These are phyloP conservation scores for Fusarium hostae DNA, from an alignment of 2,329 filamentous ascomycete species.

Conservation along the genomic window DNA sequence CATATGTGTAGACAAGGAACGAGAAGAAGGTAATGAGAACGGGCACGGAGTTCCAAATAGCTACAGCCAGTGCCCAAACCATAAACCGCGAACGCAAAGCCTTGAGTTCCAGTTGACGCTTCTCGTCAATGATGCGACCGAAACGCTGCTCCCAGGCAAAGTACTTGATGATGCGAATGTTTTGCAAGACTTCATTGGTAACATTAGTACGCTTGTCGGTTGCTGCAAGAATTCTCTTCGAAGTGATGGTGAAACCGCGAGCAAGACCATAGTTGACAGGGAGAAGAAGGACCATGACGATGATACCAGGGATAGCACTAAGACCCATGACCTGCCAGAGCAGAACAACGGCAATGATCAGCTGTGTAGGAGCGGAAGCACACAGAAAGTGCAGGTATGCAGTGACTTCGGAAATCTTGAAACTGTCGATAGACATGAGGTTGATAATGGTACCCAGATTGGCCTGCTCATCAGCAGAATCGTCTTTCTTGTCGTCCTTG, in stretches of 20 bases:
- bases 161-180: slow-evolving; percentile 99
- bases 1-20: slow-evolving; percentile 89
- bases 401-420: slow-evolving; percentile 96
- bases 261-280: slow-evolving; percentile 92
- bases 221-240: slow-evolving; percentile 90
- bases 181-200: slow-evolving; percentile 96
- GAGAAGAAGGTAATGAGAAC: slow-evolving; percentile 96
- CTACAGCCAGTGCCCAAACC: slow-evolving; percentile 90
- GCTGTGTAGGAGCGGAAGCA: slow-evolving; percentile 88
- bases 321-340: slow-evolving; percentile 91
- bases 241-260: slow-evolving; percentile 83
- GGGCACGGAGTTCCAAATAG: slow-evolving; percentile 95
- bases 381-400: slow-evolving; percentile 97
- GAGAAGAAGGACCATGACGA: slow-evolving; percentile 88
- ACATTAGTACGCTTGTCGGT: slow-evolving; percentile 96
- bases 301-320: slow-evolving; percentile 92
- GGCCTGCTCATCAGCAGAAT: slow-evolving; percentile 74
- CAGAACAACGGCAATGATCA: slow-evolving; percentile 81
- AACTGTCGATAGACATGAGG: slow-evolving; percentile 98
- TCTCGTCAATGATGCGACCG: slow-evolving; percentile 86
- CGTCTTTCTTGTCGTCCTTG: slow-evolving; percentile 52
- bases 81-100: slow-evolving; percentile 85
- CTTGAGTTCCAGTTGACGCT: slow-evolving; percentile 80
- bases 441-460: slow-evolving; percentile 99
- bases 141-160: slow-evolving; percentile 98